Conservation (phyloP, 208 protist genomes). For the Leishmania tarentolae region DNA sequence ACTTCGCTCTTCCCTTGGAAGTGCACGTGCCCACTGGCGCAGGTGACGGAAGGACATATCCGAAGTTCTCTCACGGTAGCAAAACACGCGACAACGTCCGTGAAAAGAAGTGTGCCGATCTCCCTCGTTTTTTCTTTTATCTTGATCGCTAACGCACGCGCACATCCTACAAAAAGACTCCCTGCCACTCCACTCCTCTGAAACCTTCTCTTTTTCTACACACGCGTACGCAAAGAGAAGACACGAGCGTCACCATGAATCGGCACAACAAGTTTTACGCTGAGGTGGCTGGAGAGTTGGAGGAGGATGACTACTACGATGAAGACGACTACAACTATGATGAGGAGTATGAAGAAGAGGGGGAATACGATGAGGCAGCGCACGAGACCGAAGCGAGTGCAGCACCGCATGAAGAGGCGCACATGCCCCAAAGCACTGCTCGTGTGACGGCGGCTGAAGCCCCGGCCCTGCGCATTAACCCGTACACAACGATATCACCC, state of each 20-base stretch:
- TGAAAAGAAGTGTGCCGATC: neutral
- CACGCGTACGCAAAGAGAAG: neutral
- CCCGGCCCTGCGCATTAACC: slow-evolving; percentile 12
- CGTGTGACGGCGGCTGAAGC: neutral
- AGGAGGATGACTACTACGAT: slow-evolving; percentile 64
- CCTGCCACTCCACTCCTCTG: neutral
- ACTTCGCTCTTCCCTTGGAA: neutral
- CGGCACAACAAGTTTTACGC: slow-evolving; percentile 81
- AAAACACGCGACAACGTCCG: neutral
- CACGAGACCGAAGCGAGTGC: neutral
- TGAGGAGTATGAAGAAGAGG: slow-evolving; percentile 61
- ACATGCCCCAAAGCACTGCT: neutral
- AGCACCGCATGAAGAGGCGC: neutral
- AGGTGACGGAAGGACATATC: neutral
- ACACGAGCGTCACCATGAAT: slow-evolving; percentile 47
- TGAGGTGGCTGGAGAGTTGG: slow-evolving; percentile 43
- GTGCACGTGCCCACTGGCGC: neutral
- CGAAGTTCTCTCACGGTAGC: neutral
- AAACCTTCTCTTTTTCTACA: neutral
- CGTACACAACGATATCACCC: slow-evolving; percentile 35
- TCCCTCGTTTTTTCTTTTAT: neutral
- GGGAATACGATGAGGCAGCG: slow-evolving; percentile 30
- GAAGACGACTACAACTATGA: slow-evolving; percentile 57
- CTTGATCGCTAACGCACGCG: neutral
- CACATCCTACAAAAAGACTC: neutral